Evolutionary conservation across 805 yeast genomes (phyloP).

Genomic region (Cyberlindnera bimundalis): DNA sequence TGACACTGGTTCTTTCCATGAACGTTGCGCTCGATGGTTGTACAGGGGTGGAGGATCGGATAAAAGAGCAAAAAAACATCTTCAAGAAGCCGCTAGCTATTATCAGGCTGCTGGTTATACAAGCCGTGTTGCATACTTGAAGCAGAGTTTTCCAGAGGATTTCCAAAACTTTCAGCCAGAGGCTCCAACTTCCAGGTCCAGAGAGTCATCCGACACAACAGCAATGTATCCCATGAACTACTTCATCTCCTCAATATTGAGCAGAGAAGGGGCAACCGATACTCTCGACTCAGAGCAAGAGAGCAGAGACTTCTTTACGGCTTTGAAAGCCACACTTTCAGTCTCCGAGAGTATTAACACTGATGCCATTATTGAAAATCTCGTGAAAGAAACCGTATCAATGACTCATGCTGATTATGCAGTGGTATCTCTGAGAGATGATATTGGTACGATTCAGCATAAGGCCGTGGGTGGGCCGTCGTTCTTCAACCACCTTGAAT

Average conservation of each 20-base stretch:
- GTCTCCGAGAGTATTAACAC: slow-evolving; percentile 45
- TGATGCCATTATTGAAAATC: slow-evolving; percentile 34
- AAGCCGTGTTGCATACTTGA: slow-evolving; percentile 26
- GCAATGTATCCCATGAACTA: slow-evolving; percentile 26
- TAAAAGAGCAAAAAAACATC: slow-evolving; percentile 35
- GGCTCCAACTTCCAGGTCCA: slow-evolving; percentile 22
- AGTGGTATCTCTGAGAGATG: slow-evolving; percentile 31
- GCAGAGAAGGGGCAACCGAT: slow-evolving; percentile 15
- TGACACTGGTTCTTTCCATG: slow-evolving; percentile 39
- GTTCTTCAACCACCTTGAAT: slow-evolving; percentile 35
- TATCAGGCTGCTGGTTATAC: slow-evolving; percentile 32
- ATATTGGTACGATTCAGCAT: slow-evolving; percentile 28
- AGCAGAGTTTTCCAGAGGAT: slow-evolving; percentile 30
- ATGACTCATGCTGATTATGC: slow-evolving; percentile 38
- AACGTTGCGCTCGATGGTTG: slow-evolving; percentile 40
- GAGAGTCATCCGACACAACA: slow-evolving; percentile 4
- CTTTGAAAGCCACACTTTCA: slow-evolving; percentile 43
- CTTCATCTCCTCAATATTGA: slow-evolving; percentile 28
- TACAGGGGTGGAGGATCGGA: slow-evolving; percentile 18
- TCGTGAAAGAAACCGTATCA: slow-evolving; percentile 37
- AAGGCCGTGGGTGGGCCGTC: slow-evolving; percentile 31
- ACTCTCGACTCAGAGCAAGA: slow-evolving; percentile 11
- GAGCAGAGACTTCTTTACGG: slow-evolving; percentile 29
- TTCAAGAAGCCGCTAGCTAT: slow-evolving; percentile 35
- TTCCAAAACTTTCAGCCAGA: slow-evolving; percentile 25